These are phyloP conservation scores for Penicillium parvum DNA, from an alignment of 495 filamentous ascomycete genomes.

Conservation along the genomic window DNA sequence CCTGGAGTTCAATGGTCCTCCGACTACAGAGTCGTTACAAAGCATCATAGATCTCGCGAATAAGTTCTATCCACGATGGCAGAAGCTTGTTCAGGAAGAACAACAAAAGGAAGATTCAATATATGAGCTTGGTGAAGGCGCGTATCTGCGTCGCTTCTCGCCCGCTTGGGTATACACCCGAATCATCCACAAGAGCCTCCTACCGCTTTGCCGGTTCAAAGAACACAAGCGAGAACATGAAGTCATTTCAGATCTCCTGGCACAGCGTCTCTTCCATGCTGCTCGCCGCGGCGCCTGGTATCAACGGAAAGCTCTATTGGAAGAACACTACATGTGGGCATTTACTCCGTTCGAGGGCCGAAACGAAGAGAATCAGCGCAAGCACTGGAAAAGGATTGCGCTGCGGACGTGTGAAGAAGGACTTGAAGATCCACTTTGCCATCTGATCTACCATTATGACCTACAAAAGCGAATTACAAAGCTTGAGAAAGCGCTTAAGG, in stretches of 20 bases:
- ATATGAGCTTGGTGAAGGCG: constrained; percentile 82
- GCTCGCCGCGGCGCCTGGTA: constrained; percentile 89
- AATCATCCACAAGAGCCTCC: constrained; percentile 81
- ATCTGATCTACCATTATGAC: constrained; percentile 90
- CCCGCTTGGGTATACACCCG: constrained; percentile 92
- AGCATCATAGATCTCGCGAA: constrained; percentile 70
- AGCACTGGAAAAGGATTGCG: constrained; percentile 77
- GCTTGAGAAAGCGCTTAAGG: constrained; percentile 76
- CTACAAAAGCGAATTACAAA: constrained; percentile 89
- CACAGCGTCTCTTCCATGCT: constrained; percentile 78
- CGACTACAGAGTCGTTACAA: constrained; percentile 57
- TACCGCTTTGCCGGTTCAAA: constrained; percentile 80
- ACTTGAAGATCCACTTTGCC: constrained; percentile 80
- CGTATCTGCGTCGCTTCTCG: constrained; percentile 86
- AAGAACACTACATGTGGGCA: constrained; percentile 88
- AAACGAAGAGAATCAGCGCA: constrained; percentile 62
- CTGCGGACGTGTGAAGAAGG: constrained; percentile 81
- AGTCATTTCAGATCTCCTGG: constrained; percentile 69
- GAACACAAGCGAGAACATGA: constrained; percentile 72
- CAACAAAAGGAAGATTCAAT: constrained; percentile 72
- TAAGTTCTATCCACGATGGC: constrained; percentile 76
- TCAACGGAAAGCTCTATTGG: constrained; percentile 87
- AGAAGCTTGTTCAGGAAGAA: constrained; percentile 66
- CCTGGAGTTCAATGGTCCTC: constrained; percentile 79
- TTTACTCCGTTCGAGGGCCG: constrained; percentile 49